Conservation (phyloP, 805 yeast species). For the Pichia cabralensis region DNA sequence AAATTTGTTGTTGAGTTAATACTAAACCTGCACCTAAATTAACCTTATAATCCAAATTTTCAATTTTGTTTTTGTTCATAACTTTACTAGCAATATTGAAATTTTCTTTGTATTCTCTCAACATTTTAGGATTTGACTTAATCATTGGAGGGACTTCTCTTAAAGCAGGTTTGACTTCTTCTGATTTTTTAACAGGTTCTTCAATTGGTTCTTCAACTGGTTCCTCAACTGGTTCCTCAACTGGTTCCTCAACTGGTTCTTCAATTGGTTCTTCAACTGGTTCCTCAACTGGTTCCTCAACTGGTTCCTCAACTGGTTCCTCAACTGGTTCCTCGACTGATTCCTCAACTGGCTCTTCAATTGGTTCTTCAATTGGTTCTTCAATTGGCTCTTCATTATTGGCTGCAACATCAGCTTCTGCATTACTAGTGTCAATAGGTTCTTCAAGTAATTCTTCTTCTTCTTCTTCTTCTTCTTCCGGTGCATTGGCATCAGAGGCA, state of each 20-base stretch:
- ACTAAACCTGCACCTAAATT: constrained; percentile 45
- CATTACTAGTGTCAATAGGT: constrained; percentile 1
- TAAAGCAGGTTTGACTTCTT: constrained; percentile 4
- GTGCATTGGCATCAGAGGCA: background rate
- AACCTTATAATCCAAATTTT: constrained; percentile 39
- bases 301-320: background rate
- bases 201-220: constrained; percentile 7
- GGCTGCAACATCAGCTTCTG: constrained; percentile 4
- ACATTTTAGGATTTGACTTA: constrained; percentile 32
- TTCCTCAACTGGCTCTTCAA: constrained; percentile 6
- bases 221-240: constrained; percentile 8
- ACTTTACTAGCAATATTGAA: constrained; percentile 39
- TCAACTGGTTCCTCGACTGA: background rate
- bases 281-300: background rate
- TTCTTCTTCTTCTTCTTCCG: background rate
- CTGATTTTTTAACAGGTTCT: constrained; percentile 11
- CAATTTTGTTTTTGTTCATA: constrained; percentile 31
- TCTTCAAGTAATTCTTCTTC: constrained; percentile 4
- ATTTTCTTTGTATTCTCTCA: constrained; percentile 39
- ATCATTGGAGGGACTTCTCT: constrained; percentile 28
- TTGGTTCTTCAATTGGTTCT: constrained; percentile 12
- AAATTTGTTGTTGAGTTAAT: constrained; percentile 44
- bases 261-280: background rate
- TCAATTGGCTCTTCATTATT: constrained; percentile 3
- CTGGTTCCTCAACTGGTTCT: background rate